A percentile compares a stretch with the other conserved stretches of the same genome.
phyloP scores from a whole-genome alignment of 139 green algal species.

The Picochlorum sp. region DNA sequence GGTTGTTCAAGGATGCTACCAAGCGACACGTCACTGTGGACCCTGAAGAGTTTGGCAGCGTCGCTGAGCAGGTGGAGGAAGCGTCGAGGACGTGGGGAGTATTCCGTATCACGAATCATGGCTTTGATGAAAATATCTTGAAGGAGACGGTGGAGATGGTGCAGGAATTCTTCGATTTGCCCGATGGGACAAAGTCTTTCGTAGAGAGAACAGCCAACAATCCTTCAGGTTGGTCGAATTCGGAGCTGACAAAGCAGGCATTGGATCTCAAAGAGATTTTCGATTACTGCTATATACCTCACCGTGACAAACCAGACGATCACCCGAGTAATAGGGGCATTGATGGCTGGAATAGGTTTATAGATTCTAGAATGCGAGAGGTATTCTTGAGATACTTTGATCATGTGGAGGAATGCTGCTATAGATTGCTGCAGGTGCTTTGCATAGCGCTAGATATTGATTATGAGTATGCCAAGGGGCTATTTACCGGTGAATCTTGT shows the following conservation, averaged over 20 bases:
- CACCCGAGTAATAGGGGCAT: constrained; percentile 1
- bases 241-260: constrained; percentile 47
- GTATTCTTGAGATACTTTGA: background rate
- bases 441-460: background rate
- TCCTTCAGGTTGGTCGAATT: constrained; percentile 27
- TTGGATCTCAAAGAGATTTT: constrained; percentile 35
- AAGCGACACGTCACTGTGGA: too few relatives aligned
- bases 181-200: background rate
- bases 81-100: constrained; percentile 20
- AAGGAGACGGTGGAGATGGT: constrained; percentile 1
- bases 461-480: background rate
- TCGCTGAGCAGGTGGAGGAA: constrained; percentile 3
- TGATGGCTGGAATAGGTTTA: constrained; percentile 11
- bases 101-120: constrained; percentile 40
- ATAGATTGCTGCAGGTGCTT: background rate
- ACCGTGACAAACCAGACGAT: constrained; percentile 13
- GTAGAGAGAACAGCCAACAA: background rate
- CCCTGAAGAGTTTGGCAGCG: background rate
- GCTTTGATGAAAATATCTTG: constrained; percentile 11
- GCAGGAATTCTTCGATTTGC: constrained; percentile 4
- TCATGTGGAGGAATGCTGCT: background rate
- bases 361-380: constrained; percentile 2
- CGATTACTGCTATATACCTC: constrained; percentile 20
- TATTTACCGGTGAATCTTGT: background rate
- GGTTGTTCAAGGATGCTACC: too few relatives aligned